These are phyloP conservation scores for Conticribra weissflogii DNA, from an alignment of 108 stramenopile species.

Conservation along the genomic window DNA sequence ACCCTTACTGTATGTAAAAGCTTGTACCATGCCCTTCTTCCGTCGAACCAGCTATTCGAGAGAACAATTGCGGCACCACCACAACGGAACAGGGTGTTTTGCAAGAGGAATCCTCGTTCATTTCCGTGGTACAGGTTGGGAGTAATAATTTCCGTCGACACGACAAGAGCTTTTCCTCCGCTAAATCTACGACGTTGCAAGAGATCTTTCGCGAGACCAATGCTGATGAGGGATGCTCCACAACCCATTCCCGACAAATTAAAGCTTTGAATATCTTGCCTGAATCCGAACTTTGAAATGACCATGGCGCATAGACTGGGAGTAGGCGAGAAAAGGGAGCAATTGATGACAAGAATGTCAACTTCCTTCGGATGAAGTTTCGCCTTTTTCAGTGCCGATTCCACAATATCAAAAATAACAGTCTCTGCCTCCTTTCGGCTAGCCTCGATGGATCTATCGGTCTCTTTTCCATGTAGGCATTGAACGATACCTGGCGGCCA, in stretches of 20 bases:
- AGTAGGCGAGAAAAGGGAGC: conserved; percentile 96
- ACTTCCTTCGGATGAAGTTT: conserved; percentile 89
- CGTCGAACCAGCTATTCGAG: conserved; percentile 93
- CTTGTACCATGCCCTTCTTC: conserved; percentile 96
- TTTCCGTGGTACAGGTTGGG: conserved; percentile 98
- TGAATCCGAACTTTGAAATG: conserved; percentile 90
- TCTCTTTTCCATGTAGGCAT: conserved; percentile 68
- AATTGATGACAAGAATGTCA: conserved; percentile 97
- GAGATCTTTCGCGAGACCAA: conserved; percentile 92
- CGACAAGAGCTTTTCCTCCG: conserved; percentile 91
- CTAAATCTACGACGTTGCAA: conserved; percentile 57
- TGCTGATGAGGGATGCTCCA: conserved; percentile 90
- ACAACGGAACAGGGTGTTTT: conserved; percentile 98
- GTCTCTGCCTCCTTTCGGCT: conserved; percentile 93
- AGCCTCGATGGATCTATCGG: conserved; percentile 88
- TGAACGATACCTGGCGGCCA: conserved; percentile 97
- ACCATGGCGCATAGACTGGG: conserved; percentile 98
- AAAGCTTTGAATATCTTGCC: conserved; percentile 87
- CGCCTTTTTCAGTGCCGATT: conserved; percentile 89
- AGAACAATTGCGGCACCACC: conserved; percentile 98
- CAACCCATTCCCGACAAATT: conserved; percentile 99
- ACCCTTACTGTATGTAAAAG: conserved; percentile 95
- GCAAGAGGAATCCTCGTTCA: conserved; percentile 93
- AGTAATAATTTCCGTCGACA: conserved; percentile 96
- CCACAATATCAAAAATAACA: conserved; percentile 93